Conservation (phyloP, 805 yeast genomes). For the Naumovozyma castellii region DNA sequence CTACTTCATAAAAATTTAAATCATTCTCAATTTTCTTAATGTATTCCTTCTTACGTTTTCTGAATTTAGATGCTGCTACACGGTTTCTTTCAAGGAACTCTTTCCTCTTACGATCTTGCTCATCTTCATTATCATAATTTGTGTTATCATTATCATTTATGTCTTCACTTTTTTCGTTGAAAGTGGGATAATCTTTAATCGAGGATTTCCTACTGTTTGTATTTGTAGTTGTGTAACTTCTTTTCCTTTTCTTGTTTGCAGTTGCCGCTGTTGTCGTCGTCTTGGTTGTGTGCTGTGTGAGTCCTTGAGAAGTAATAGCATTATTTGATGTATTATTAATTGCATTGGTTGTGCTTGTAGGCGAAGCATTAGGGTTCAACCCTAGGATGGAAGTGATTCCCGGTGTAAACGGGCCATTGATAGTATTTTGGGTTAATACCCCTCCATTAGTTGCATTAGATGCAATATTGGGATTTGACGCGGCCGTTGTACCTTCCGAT, state of each 20-base stretch:
- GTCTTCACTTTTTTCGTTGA: conserved; percentile 1
- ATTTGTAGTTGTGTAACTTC: neutral
- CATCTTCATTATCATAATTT: conserved; percentile 43
- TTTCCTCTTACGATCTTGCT: conserved; percentile 55
- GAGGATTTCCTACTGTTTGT: neutral
- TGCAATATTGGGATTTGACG: too few species aligned
- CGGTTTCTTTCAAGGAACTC: conserved; percentile 82
- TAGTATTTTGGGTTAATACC: conserved; percentile 1
- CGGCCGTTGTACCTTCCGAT: neutral
- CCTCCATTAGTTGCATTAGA: neutral
- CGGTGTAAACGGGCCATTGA: conserved; percentile 4
- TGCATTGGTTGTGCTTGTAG: too few species aligned
- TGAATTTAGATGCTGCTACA: conserved; percentile 90
- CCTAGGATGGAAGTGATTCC: conserved; percentile 3
- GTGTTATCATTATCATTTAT: conserved; percentile 1
- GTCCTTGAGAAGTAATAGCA: neutral
- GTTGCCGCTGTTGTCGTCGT: neutral
- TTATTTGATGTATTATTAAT: too few species aligned
- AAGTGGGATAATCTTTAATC: neutral
- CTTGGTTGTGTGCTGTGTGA: neutral
- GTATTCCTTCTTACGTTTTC: conserved; percentile 88
- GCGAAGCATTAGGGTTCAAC: neutral
- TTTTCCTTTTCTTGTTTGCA: neutral
- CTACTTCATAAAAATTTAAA: conserved; percentile 55
- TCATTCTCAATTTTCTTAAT: conserved; percentile 76